These are phyloP conservation scores for Paraphaeosphaeria minitans DNA, from an alignment of 2,329 filamentous ascomycete genomes.

Conservation along the genomic window DNA sequence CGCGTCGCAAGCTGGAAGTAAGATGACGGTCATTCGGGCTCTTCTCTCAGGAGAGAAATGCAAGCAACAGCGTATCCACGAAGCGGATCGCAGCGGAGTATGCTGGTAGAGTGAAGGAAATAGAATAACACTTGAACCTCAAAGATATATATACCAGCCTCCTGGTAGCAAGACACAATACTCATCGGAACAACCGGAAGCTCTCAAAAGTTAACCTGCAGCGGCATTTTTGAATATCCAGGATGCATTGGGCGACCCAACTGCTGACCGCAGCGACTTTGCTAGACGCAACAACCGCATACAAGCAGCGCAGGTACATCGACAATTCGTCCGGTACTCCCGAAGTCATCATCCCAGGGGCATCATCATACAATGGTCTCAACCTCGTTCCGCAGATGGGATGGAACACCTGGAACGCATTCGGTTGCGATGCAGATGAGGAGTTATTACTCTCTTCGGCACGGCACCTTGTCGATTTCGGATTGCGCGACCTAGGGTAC, in stretches of 20 bases:
- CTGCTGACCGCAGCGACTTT: constrained; percentile 12
- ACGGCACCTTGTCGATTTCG: constrained; percentile 27
- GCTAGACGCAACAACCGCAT: constrained; percentile 16
- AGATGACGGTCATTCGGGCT: not conserved
- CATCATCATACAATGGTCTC: constrained; percentile 40
- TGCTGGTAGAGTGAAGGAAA: not conserved
- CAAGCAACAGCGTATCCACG: not conserved
- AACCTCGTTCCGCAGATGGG: constrained; percentile 47
- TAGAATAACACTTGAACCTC: not conserved
- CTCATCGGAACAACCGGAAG: not conserved
- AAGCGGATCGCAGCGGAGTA: not conserved
- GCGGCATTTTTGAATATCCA: not conserved
- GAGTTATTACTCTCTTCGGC: constrained; percentile 33
- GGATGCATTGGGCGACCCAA: not conserved
- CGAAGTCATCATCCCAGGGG: constrained; percentile 24
- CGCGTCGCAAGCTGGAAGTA: not conserved
- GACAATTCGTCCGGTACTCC: constrained; percentile 21
- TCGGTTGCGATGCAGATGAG: constrained; percentile 51
- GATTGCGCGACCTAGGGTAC: constrained; percentile 37
- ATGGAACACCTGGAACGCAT: constrained; percentile 42
- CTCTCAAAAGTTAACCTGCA: not conserved
- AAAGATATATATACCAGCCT: not conserved
- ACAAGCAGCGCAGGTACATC: constrained; percentile 19
- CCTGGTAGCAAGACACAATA: not conserved
- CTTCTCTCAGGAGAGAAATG: not conserved